These are phyloP conservation scores for Colletotrichum incanum DNA, from an alignment of 2,329 filamentous ascomycete genomes.

Conservation along the genomic window DNA sequence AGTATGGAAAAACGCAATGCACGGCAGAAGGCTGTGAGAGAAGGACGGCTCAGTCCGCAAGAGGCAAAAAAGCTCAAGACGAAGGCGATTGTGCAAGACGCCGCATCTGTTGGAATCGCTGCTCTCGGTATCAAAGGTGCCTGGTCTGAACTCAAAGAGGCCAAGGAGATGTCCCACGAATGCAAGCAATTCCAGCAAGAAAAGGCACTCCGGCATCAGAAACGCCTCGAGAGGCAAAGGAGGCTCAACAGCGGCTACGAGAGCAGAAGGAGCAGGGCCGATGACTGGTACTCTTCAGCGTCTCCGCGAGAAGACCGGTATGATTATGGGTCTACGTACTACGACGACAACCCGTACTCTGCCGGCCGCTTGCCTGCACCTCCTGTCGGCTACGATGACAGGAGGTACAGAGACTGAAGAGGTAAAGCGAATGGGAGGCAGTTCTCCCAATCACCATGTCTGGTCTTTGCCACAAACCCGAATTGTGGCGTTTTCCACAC, in stretches of 20 bases:
- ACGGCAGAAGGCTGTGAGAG: conserved; percentile 67
- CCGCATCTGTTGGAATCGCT: conserved; percentile 72
- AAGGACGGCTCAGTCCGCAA: conserved; percentile 65
- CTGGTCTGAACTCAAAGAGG: conserved; percentile 70
- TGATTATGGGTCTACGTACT: conserved; percentile 62
- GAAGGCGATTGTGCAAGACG: conserved; percentile 71
- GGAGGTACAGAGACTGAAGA: conserved; percentile 50
- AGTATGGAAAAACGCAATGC: conserved; percentile 71
- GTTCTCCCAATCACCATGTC: background rate
- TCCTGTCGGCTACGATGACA: conserved; percentile 55
- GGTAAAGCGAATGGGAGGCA: conserved; percentile 3
- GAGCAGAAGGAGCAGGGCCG: conserved; percentile 56
- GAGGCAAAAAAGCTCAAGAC: conserved; percentile 72
- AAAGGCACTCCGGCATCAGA: conserved; percentile 65
- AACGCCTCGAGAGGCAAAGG: conserved; percentile 58
- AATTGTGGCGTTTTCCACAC: background rate
- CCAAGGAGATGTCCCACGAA: conserved; percentile 65
- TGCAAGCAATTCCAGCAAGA: conserved; percentile 65
- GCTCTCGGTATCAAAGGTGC: conserved; percentile 72
- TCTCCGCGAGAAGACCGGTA: conserved; percentile 55
- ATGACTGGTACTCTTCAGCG: conserved; percentile 62
- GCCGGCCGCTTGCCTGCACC: conserved; percentile 59
- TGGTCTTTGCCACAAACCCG: background rate
- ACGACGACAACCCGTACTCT: conserved; percentile 64
- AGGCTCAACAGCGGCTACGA: conserved; percentile 51